phyloP scores from a whole-genome alignment of 2,329 filamentous ascomycete species.

The Colletotrichum sidae region DNA sequence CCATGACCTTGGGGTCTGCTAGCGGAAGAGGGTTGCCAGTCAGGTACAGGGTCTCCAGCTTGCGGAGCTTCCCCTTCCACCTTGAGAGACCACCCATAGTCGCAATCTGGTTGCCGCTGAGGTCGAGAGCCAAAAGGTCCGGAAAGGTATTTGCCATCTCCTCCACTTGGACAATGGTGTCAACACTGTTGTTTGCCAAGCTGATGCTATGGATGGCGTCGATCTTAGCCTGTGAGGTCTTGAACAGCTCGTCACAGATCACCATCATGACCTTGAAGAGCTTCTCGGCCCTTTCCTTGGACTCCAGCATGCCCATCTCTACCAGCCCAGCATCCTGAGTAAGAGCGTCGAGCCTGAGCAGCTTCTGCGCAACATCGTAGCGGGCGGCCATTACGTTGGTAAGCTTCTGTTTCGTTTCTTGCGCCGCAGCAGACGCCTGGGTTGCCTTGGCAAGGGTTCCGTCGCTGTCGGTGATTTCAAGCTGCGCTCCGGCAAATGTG shows the following conservation, averaged over 20 bases:
- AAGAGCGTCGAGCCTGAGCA: slow-evolving; percentile 86
- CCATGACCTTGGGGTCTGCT: slow-evolving; percentile 69
- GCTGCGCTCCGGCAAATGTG: slow-evolving; percentile 72
- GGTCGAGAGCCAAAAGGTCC: slow-evolving; percentile 87
- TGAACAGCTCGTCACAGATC: slow-evolving; percentile 83
- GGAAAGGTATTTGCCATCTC: slow-evolving; percentile 83
- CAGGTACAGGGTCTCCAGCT: slow-evolving; percentile 84
- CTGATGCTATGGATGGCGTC: slow-evolving; percentile 86
- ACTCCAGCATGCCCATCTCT: slow-evolving; percentile 80
- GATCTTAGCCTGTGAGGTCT: slow-evolving; percentile 75
- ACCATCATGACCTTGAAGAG: slow-evolving; percentile 94
- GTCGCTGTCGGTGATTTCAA: slow-evolving; percentile 65
- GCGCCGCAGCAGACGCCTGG: slow-evolving; percentile 61
- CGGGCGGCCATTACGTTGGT: slow-evolving; percentile 78
- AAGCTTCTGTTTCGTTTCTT: slow-evolving; percentile 76
- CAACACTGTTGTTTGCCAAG: slow-evolving; percentile 82
- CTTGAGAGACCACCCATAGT: slow-evolving; percentile 74
- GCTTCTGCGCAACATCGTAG: slow-evolving; percentile 77
- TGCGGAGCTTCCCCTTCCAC: slow-evolving; percentile 84
- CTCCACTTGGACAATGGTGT: slow-evolving; percentile 78
- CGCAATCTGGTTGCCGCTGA: slow-evolving; percentile 84
- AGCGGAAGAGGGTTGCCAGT: slow-evolving; percentile 79
- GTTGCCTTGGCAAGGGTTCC: slow-evolving; percentile 58
- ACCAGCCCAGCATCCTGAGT: slow-evolving; percentile 78
- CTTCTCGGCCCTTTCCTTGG: slow-evolving; percentile 79